phyloP scores from a whole-genome alignment of 2,329 filamentous ascomycete genomes.

The Talaromyces sp. region DNA sequence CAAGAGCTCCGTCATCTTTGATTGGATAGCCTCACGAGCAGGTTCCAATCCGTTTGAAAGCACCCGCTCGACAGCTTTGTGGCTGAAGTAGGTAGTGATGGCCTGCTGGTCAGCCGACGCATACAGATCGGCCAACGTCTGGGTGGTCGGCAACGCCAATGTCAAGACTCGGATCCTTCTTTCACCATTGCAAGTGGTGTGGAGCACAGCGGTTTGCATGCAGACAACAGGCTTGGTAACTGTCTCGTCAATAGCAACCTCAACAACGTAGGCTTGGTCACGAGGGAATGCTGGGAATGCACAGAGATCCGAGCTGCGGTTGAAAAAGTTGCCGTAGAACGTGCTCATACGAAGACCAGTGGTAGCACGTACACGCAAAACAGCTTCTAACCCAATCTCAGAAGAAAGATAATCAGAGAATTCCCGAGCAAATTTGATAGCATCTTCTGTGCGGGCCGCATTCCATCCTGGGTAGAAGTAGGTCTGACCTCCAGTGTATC shows the following conservation, averaged over 20 bases:
- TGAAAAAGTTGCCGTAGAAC: conserved; percentile 99
- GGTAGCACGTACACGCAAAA: conserved; percentile 89
- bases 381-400: conserved; percentile 93
- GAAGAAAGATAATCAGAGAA: conserved; percentile 96
- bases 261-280: conserved; percentile 95
- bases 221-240: conserved; percentile 88
- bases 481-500: conserved; percentile 95
- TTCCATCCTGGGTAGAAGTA: conserved; percentile 99
- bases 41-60: conserved; percentile 83
- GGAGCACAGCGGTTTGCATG: conserved; percentile 88
- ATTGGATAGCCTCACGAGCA: conserved; percentile 83
- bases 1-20: conserved; percentile 86
- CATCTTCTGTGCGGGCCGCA: conserved; percentile 86
- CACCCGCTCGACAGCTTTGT: conserved; percentile 92
- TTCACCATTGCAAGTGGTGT: conserved; percentile 97
- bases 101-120: conserved; percentile 92
- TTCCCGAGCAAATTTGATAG: conserved; percentile 94
- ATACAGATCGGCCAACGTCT: conserved; percentile 84
- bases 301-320: conserved; percentile 93
- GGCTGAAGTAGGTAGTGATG: conserved; percentile 89
- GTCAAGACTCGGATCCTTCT: conserved; percentile 93
- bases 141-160: conserved; percentile 85
- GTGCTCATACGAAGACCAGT: conserved; percentile 94
- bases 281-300: conserved; percentile 97
- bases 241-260: conserved; percentile 95